These are phyloP conservation scores for Mycena epipterygia DNA, from an alignment of 768 basidiomycete species.

Conservation along the genomic window DNA sequence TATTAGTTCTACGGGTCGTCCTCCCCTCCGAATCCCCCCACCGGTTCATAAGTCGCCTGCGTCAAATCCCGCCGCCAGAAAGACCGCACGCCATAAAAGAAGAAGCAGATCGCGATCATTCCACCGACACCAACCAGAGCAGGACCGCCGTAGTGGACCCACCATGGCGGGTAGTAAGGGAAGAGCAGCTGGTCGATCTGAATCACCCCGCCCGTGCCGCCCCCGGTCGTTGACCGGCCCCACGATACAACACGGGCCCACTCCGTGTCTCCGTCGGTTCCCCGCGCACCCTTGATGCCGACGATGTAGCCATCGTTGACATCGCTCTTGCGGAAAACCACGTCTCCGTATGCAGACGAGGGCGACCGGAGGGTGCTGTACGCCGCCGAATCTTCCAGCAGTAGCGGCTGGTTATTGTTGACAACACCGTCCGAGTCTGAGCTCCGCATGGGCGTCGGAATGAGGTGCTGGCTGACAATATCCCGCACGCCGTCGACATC, in stretches of 20 bases:
- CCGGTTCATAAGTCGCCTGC: constrained; percentile 91
- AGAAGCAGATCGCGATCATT: constrained; percentile 69
- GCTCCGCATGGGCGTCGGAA: constrained; percentile 58
- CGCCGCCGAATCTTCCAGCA: constrained; percentile 76
- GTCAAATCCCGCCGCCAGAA: constrained; percentile 83
- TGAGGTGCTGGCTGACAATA: constrained; percentile 84
- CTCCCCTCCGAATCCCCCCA: constrained; percentile 78
- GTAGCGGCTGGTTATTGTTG: constrained; percentile 81
- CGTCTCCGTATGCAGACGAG: constrained; percentile 79
- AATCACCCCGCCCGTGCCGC: constrained; percentile 88
- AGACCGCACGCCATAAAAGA: constrained; percentile 80
- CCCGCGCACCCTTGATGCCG: constrained; percentile 81
- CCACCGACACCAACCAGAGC: constrained; percentile 72
- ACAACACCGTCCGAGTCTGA: constrained; percentile 49
- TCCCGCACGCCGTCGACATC: constrained; percentile 65
- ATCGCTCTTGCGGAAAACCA: constrained; percentile 76
- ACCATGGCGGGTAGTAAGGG: constrained; percentile 92
- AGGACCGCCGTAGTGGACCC: constrained; percentile 81
- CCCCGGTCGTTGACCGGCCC: constrained; percentile 82
- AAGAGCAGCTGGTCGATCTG: constrained; percentile 86
- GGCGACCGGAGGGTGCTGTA: constrained; percentile 85
- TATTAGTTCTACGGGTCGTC: constrained; percentile 55
- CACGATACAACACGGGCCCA: constrained; percentile 77
- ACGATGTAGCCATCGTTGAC: constrained; percentile 67
- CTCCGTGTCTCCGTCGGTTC: constrained; percentile 71